Conservation (phyloP, 768 basidiomycete species). For the Lactarius pseudohatsudake region DNA sequence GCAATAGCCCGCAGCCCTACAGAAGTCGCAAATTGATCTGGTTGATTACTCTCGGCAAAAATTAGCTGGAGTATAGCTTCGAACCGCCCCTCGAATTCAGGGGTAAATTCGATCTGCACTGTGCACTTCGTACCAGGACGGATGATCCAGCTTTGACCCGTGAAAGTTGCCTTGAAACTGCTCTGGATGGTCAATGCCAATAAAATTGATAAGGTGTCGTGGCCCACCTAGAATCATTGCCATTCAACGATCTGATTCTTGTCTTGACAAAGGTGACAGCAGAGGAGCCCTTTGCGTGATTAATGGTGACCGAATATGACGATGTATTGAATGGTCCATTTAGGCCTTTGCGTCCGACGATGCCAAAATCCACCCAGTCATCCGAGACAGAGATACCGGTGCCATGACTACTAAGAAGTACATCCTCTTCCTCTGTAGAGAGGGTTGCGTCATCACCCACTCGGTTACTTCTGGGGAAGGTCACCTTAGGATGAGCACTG, state of each 20-base stretch:
- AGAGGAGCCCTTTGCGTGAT: slow-evolving; percentile 13
- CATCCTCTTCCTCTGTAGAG: not conserved
- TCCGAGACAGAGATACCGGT: slow-evolving; percentile 38
- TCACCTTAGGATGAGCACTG: not conserved
- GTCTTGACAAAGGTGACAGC: slow-evolving; percentile 22
- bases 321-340: slow-evolving; percentile 17
- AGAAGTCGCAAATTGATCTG: not conserved
- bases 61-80: slow-evolving; percentile 14
- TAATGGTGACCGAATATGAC: slow-evolving; percentile 24
- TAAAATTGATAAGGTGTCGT: not conserved
- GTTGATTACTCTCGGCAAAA: not conserved
- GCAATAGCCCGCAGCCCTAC: not conserved
- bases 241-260: slow-evolving; percentile 4
- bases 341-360: slow-evolving; percentile 43
- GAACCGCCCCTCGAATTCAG: slow-evolving; percentile 18
- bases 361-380: slow-evolving; percentile 47
- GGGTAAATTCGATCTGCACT: slow-evolving; percentile 7
- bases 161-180: slow-evolving; percentile 14
- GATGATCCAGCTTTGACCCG: slow-evolving; percentile 2
- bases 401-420: slow-evolving; percentile 47
- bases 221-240: slow-evolving; percentile 18
- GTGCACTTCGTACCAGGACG: slow-evolving; percentile 10
- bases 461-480: not conserved
- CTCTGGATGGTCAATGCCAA: not conserved
- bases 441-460: not conserved